These are phyloP conservation scores for Mucor mucedo DNA, from an alignment of 371 early-diverging fungal genomes.

Conservation along the genomic window DNA sequence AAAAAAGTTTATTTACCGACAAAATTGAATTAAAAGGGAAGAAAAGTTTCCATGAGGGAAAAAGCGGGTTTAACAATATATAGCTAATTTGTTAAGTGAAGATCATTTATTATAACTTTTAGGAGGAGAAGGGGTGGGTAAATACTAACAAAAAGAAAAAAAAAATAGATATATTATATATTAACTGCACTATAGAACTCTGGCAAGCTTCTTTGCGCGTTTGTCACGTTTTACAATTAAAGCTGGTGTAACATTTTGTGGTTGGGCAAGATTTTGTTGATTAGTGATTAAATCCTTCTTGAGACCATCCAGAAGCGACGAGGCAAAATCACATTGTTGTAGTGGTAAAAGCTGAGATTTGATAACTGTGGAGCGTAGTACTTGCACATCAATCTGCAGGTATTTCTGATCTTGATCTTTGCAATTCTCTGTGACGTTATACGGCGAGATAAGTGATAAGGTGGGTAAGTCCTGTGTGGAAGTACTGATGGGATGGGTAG, in stretches of 20 bases:
- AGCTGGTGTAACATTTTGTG: constrained; percentile 8
- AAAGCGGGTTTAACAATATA: too few species aligned
- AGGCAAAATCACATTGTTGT: constrained; percentile 29
- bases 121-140: too few species aligned
- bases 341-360: constrained; percentile 36
- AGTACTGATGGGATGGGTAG: background rate
- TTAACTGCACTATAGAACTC: background rate
- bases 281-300: constrained; percentile 15
- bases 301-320: constrained; percentile 18
- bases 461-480: constrained; percentile 6
- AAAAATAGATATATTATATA: background rate
- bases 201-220: constrained; percentile 12
- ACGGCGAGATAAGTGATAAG: constrained; percentile 44
- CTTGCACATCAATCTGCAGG: constrained; percentile 52
- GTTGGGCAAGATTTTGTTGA: background rate
- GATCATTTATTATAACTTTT: too few species aligned
- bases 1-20: too few species aligned
- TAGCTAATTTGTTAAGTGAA: too few species aligned
- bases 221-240: constrained; percentile 14
- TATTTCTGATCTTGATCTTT: constrained; percentile 11
- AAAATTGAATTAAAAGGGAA: too few species aligned
- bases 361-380: constrained; percentile 44
- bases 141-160: background rate
- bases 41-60: too few species aligned
- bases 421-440: constrained; percentile 14